Evolutionary conservation across 2,329 filamentous ascomycete genomes (phyloP).

Genomic region (Cladobotryum protrusum): DNA sequence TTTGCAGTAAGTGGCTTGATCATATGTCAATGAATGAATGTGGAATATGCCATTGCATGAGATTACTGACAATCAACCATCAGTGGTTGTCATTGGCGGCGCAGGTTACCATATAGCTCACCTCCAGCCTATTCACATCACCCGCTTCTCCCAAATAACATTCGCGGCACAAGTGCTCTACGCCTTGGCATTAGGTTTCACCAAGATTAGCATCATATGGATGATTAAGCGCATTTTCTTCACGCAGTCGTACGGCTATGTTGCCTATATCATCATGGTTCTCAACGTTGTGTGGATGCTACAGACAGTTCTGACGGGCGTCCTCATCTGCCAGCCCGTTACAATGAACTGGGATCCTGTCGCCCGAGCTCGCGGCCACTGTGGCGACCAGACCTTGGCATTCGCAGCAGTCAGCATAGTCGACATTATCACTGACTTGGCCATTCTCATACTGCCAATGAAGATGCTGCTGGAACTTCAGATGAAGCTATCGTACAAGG

Average conservation of each 20-base stretch:
- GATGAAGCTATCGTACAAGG: slow-evolving; percentile 12
- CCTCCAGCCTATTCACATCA: slow-evolving; percentile 10
- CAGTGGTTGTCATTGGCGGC: slow-evolving; percentile 16
- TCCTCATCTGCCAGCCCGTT: slow-evolving; percentile 14
- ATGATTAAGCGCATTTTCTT: slow-evolving; percentile 20
- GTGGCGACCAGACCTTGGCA: slow-evolving; percentile 12
- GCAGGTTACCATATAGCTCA: slow-evolving; percentile 13
- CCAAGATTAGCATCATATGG: slow-evolving; percentile 17
- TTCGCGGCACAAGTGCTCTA: slow-evolving; percentile 17
- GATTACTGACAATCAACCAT: background rate
- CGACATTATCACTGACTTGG: slow-evolving; percentile 15
- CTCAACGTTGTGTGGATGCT: slow-evolving; percentile 15
- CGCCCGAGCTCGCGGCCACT: slow-evolving; percentile 3
- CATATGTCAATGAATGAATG: too few species aligned
- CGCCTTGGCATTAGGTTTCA: slow-evolving; percentile 14
- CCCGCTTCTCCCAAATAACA: slow-evolving; percentile 11
- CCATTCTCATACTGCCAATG: slow-evolving; percentile 15
- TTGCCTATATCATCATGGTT: slow-evolving; percentile 12
- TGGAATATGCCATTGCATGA: too few species aligned
- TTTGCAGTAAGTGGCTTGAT: slow-evolving; percentile 11
- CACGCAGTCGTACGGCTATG: slow-evolving; percentile 9
- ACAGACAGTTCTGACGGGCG: slow-evolving; percentile 16
- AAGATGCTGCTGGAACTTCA: slow-evolving; percentile 13
- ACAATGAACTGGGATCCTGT: slow-evolving; percentile 14
- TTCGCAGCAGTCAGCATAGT: slow-evolving; percentile 15